Percentiles rank a stretch among this genome's conserved stretches.
These are phyloP conservation scores for Cladobotryum mycophilum DNA, from an alignment of 2,329 filamentous ascomycete genomes.

Conservation along the genomic window DNA sequence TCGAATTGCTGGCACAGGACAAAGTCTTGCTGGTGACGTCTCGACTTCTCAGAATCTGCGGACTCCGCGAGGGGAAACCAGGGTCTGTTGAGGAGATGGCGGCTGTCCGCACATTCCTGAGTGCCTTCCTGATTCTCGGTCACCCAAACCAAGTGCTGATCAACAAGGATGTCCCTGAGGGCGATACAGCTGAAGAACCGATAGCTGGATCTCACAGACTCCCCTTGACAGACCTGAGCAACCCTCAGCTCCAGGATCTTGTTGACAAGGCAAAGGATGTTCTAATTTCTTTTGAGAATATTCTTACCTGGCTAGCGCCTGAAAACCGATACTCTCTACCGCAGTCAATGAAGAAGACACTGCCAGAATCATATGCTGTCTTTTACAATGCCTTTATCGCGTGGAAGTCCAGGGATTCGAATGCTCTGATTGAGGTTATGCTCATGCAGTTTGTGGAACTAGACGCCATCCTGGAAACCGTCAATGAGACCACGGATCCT, in stretches of 20 bases:
- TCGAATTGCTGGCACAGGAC: constrained; percentile 59
- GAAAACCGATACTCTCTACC: constrained; percentile 63
- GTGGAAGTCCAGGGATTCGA: constrained; percentile 77
- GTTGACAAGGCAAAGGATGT: constrained; percentile 73
- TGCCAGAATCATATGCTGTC: constrained; percentile 64
- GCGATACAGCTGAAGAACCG: constrained; percentile 45
- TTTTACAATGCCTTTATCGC: constrained; percentile 76
- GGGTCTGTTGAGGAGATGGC: constrained; percentile 63
- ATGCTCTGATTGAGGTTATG: constrained; percentile 75
- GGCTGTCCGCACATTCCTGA: constrained; percentile 68
- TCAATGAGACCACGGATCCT: constrained; percentile 70
- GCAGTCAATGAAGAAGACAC: constrained; percentile 52
- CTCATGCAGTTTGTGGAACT: constrained; percentile 80
- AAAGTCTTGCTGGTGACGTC: constrained; percentile 60
- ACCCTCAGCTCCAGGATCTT: constrained; percentile 62
- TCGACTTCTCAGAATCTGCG: constrained; percentile 62
- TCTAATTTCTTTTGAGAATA: constrained; percentile 70
- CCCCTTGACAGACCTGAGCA: constrained; percentile 44
- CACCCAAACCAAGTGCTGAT: constrained; percentile 73
- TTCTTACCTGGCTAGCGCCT: constrained; percentile 57
- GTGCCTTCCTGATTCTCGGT: constrained; percentile 71
- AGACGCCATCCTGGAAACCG: constrained; percentile 75
- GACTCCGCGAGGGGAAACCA: constrained; percentile 57
- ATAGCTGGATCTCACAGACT: constrained; percentile 24
- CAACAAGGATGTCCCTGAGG: constrained; percentile 59